Evolutionary conservation across 148 eudicot species (phyloP), one percentile per base, ranked within the genome.

Genomic region (Rhododendron griersonianum): DNA sequence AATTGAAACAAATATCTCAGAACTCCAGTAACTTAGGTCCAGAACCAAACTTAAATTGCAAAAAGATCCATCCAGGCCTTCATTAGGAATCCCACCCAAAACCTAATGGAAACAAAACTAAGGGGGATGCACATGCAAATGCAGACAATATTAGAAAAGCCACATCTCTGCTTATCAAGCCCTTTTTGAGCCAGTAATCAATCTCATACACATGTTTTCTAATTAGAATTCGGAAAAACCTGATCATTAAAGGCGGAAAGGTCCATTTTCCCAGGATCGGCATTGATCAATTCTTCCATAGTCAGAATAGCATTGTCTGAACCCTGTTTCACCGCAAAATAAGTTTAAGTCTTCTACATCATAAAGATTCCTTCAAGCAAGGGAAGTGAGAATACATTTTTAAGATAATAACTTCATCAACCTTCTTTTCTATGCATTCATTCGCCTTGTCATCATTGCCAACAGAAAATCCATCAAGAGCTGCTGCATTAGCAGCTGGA

Each of bases 251-350:
- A 80, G 15, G 14, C 91, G 87, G 94, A 89, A 84, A 92, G 91
- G 86, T 96, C 98, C n/a, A 87, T 41, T 88, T 94, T 96, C 51
- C 85, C 87, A 78, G 87, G 86, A 25, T 93, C 98, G 75, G 85
- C 48, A 71, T 85, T 69, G 65, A 79, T 91, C 87, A 87, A 89
- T 78, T 93, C 98, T 80, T 95, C 98, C 90, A 88, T 90, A 89
- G 90, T 91, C 18, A 90, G 35, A 80, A 25, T 80, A 80, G 63
- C 82, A 80, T 50, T 7, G 23, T 51, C n/a, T 50, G 41, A 80
- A 30, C 61, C 82, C 63, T 80, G 41, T 48, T 80, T 21, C 82
- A 16, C 45, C n/a, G 41, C 63, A 28, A 15, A 51, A 80, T 51
- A 51, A 50, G 35, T 80, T 53, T n/a, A 50, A 28, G 35, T 74